These are phyloP conservation scores for Cyberlindnera xishuangbannaensis DNA, from an alignment of 805 yeast species.

Conservation along the genomic window DNA sequence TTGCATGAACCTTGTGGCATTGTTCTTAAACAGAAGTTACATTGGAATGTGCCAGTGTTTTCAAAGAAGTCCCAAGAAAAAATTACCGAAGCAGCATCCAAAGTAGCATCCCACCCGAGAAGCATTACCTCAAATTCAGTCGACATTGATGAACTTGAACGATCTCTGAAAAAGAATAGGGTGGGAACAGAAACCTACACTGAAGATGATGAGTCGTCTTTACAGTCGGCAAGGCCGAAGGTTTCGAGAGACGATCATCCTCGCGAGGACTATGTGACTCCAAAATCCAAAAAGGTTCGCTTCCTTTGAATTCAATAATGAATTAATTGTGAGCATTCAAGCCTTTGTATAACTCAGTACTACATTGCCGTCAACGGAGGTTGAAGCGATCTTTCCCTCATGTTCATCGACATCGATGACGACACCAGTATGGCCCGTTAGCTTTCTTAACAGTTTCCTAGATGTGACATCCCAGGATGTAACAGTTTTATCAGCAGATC, in stretches of 20 bases:
- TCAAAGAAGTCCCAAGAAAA: conserved; percentile 17
- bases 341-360: conserved; percentile 35
- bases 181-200: background rate
- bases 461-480: conserved; percentile 57
- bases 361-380: conserved; percentile 52
- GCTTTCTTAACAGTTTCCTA: conserved; percentile 40
- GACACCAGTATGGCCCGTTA: conserved; percentile 56
- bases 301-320: conserved; percentile 3
- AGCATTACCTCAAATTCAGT: conserved; percentile 1
- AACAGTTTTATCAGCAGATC: conserved; percentile 55
- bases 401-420: conserved; percentile 57
- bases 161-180: background rate
- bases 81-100: conserved; percentile 4
- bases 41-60: conserved; percentile 34
- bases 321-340: background rate
- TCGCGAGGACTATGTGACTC: no score
- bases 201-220: no score
- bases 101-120: conserved; percentile 1
- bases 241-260: no score
- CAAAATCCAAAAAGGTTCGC: conserved; percentile 8
- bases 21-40: conserved; percentile 2
- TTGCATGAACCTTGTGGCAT: conserved; percentile 24
- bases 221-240: background rate
- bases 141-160: conserved; percentile 6
- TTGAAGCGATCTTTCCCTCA: conserved; percentile 36